These are phyloP conservation scores for Arthroderma uncinatum DNA, from an alignment of 2,329 filamentous ascomycete species.

Conservation along the genomic window DNA sequence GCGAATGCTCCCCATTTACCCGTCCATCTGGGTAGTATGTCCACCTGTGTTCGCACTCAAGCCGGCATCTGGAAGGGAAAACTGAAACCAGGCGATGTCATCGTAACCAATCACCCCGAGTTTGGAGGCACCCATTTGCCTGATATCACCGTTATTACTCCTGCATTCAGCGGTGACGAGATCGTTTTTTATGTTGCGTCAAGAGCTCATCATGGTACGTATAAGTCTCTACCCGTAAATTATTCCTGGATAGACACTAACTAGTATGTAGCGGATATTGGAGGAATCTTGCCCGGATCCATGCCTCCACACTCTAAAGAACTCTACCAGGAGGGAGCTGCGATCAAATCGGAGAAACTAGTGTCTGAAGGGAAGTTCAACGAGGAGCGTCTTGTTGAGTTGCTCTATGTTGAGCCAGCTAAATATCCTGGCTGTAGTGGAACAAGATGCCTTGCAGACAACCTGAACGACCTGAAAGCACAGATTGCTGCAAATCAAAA, in stretches of 20 bases:
- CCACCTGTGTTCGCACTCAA: conserved; percentile 63
- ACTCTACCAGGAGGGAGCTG: conserved; percentile 54
- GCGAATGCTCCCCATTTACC: conserved; percentile 69
- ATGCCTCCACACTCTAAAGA: conserved; percentile 66
- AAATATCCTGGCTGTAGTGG: conserved; percentile 61
- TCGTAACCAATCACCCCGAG: conserved; percentile 75
- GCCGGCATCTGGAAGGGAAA: conserved; percentile 69
- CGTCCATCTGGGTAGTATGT: conserved; percentile 70
- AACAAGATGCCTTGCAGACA: conserved; percentile 64
- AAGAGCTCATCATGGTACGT: conserved; percentile 60
- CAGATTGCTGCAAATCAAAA: conserved; percentile 75
- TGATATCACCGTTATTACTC: conserved; percentile 68
- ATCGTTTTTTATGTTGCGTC: conserved; percentile 68
- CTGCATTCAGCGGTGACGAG: conserved; percentile 56
- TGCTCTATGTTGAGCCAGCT: conserved; percentile 59
- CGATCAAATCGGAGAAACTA: conserved; percentile 52
- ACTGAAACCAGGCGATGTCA: conserved; percentile 65
- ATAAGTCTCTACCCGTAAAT: conserved; percentile 22
- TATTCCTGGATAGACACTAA: conserved; percentile 8
- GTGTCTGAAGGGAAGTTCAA: conserved; percentile 63
- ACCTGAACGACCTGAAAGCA: conserved; percentile 71
- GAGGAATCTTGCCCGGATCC: conserved; percentile 63
- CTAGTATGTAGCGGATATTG: conserved; percentile 51
- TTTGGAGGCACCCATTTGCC: conserved; percentile 75
- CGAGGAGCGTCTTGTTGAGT: conserved; percentile 57